These are phyloP conservation scores for Ligustrum vulgare DNA, from an alignment of 257 asterid genomes.

Conservation along the genomic window DNA sequence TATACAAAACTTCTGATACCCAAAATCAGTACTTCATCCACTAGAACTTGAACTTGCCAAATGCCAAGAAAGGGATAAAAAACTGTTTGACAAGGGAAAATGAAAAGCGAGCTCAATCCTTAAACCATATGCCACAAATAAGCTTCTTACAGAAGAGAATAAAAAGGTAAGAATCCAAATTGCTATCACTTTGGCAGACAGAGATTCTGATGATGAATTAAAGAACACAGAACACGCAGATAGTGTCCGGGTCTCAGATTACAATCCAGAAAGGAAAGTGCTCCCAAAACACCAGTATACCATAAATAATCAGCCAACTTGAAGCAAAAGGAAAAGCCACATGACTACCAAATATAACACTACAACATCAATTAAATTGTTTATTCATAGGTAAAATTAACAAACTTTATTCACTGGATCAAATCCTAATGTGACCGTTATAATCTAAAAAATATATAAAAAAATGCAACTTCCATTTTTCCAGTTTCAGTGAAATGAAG, in stretches of 20 bases:
- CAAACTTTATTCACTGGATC: neutral
- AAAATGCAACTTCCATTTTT: too few relatives aligned
- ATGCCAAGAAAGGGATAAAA: neutral
- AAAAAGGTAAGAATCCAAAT: neutral
- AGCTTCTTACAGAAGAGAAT: neutral
- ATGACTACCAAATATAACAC: neutral
- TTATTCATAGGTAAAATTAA: neutral
- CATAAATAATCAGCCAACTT: neutral
- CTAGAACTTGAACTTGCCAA: neutral
- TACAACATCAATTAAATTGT: conserved; percentile 16
- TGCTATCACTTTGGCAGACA: neutral
- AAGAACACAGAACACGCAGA: neutral
- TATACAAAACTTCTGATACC: neutral
- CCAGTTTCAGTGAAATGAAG: neutral
- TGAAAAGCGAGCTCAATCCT: neutral
- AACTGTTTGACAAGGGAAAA: neutral
- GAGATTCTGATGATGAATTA: neutral
- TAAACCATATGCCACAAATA: neutral
- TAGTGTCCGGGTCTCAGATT: neutral
- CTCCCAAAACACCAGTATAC: neutral
- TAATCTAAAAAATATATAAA: too few relatives aligned
- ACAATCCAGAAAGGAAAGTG: neutral
- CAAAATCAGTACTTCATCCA: neutral
- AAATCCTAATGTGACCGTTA: neutral
- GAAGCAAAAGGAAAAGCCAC: neutral